phyloP scores from a whole-genome alignment of 305 asterid species.

The Solanum hybrid region DNA sequence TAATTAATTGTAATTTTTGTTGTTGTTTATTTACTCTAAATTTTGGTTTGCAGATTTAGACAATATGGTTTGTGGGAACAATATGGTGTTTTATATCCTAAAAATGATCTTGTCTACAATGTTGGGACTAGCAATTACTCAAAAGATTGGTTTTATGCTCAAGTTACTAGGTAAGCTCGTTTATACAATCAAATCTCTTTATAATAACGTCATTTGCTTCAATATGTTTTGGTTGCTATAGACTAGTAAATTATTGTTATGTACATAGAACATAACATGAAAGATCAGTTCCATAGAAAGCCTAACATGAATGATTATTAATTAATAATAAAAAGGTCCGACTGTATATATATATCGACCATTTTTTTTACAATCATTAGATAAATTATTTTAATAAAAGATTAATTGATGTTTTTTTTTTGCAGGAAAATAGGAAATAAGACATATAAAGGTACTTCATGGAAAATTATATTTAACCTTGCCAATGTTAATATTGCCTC shows the following conservation, averaged over 20 bases:
- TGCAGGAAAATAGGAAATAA: slow-evolving; percentile 23
- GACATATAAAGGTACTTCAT: slow-evolving; percentile 27
- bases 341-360: no score
- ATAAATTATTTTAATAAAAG: not conserved
- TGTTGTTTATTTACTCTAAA: not conserved
- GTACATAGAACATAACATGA: not conserved
- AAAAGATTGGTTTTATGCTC: slow-evolving; percentile 53
- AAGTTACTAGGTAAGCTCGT: slow-evolving; percentile 25
- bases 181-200: not conserved
- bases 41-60: slow-evolving; percentile 24
- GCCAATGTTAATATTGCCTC: slow-evolving; percentile 11
- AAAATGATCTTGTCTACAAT: slow-evolving; percentile 27
- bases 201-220: not conserved
- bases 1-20: not conserved
- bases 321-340: no score
- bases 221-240: not conserved
- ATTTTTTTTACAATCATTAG: no score
- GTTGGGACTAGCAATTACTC: slow-evolving; percentile 26
- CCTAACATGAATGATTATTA: no score
- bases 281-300: not conserved
- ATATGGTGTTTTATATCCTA: slow-evolving; percentile 32
- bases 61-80: slow-evolving; percentile 52
- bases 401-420: not conserved
- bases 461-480: slow-evolving; percentile 41
- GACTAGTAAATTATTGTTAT: not conserved